Evolutionary conservation across 2,329 filamentous ascomycete species (phyloP).

Genomic region (Periconia macrospinosa): DNA sequence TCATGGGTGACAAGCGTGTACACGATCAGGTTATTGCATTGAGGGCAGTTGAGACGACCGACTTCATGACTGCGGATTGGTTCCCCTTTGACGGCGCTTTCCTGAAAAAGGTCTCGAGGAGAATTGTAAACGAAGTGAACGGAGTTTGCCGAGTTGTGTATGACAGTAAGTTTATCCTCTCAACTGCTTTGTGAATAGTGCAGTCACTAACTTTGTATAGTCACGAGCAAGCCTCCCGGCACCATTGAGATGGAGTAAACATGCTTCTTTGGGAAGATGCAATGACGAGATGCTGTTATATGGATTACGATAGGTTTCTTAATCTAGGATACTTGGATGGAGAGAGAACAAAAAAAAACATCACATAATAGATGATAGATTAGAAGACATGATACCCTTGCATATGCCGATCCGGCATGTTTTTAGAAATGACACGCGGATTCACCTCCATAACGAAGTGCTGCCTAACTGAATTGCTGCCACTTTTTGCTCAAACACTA

Average conservation of each 20-base stretch:
- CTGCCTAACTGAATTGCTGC: conserved; percentile 7
- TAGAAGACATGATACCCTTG: conserved; percentile 21
- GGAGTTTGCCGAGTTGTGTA: conserved; percentile 73
- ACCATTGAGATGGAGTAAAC: conserved; percentile 74
- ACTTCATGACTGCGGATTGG: conserved; percentile 76
- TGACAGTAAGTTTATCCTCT: conserved; percentile 55
- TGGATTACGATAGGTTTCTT: neutral
- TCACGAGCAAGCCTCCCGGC: conserved; percentile 68
- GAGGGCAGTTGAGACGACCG: conserved; percentile 63
- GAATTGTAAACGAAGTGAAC: conserved; percentile 76
- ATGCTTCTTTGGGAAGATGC: neutral
- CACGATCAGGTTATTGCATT: conserved; percentile 65
- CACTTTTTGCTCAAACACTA: neutral
- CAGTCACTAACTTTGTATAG: conserved; percentile 32
- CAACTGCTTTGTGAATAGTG: conserved; percentile 6
- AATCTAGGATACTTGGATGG: conserved; percentile 1
- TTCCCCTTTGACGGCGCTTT: conserved; percentile 68
- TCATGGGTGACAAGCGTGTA: conserved; percentile 71
- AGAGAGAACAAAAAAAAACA: neutral
- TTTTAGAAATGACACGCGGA: conserved; percentile 13
- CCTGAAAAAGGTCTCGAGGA: conserved; percentile 64
- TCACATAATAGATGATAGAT: conserved; percentile 15
- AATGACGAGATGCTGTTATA: neutral
- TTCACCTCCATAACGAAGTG: conserved; percentile 5
- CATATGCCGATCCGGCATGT: neutral